Evolutionary conservation across 2,329 filamentous ascomycete species (phyloP).

Genomic region (Penicillium occitanis): DNA sequence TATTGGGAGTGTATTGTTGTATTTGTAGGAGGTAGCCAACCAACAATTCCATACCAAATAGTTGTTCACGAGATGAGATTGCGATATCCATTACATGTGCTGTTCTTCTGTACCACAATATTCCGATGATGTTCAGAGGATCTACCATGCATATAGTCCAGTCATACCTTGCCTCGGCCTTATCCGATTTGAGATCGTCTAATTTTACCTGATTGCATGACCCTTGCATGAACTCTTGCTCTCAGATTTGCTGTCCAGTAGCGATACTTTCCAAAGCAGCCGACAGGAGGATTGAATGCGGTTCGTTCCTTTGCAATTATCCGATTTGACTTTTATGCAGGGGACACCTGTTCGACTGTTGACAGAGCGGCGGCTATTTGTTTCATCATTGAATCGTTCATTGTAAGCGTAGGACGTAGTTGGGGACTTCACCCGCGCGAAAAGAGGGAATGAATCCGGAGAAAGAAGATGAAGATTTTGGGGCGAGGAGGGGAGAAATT

Average conservation of each 20-base stretch:
- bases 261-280: neutral
- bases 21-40: neutral
- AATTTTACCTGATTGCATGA: neutral
- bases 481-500: too few species aligned
- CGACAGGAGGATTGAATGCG: neutral
- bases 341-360: neutral
- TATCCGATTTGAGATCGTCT: neutral
- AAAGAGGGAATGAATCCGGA: too few species aligned
- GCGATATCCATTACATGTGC: neutral
- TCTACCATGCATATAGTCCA: conserved; percentile 4
- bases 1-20: neutral
- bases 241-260: neutral
- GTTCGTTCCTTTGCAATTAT: neutral
- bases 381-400: neutral
- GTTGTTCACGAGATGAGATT: neutral
- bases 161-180: neutral
- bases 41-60: neutral
- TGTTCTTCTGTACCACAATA: neutral
- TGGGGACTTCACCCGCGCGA: too few species aligned
- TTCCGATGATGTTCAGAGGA: neutral
- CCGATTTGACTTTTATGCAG: neutral
- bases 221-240: conserved; percentile 11
- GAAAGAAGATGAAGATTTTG: too few species aligned
- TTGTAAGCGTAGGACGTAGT: too few species aligned
- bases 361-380: neutral